A percentile compares a stretch with the other conserved stretches of the same genome.
Conservation (phyloP, 106 monocot species). For the Apostasia shenzhenica region DNA sequence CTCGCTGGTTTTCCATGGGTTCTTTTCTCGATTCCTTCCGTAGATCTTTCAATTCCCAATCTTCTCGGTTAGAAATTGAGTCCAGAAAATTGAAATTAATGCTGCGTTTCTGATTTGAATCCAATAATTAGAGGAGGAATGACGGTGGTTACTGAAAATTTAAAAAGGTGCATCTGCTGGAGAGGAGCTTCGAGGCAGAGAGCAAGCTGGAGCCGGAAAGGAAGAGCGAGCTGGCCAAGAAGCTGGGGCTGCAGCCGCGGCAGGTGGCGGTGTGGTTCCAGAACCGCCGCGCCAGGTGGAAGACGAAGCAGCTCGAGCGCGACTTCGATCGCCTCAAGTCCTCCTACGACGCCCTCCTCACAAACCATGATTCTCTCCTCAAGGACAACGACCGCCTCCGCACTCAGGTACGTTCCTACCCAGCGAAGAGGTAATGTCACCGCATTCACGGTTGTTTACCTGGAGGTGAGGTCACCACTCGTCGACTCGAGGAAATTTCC, state of each 20-base stretch:
- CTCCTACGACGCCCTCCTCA: slow-evolving; percentile 59
- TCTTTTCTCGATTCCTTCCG: too few species aligned
- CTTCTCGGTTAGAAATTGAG: too few species aligned
- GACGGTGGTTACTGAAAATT: neutral
- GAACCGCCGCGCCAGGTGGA: slow-evolving; percentile 63
- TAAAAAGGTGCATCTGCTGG: slow-evolving; percentile 61
- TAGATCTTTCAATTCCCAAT: too few species aligned
- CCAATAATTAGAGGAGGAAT: neutral
- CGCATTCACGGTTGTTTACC: too few species aligned
- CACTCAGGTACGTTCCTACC: slow-evolving; percentile 29
- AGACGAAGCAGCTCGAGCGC: slow-evolving; percentile 66
- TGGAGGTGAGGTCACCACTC: too few species aligned
- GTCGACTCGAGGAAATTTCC: too few species aligned
- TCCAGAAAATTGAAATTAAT: too few species aligned
- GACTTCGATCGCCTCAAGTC: slow-evolving; percentile 70
- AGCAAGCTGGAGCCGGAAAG: slow-evolving; percentile 93
- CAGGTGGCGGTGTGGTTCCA: slow-evolving; percentile 87
- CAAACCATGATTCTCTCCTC: slow-evolving; percentile 46
- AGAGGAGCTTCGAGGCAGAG: slow-evolving; percentile 73
- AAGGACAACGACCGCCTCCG: slow-evolving; percentile 60
- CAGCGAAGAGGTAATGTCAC: neutral
- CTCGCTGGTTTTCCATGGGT: too few species aligned
- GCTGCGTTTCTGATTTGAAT: too few species aligned
- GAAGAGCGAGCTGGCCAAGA: slow-evolving; percentile 75
- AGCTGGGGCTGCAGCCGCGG: slow-evolving; percentile 68